Conservation (phyloP, 108 stramenopile genomes). For the Seminavis robusta region DNA sequence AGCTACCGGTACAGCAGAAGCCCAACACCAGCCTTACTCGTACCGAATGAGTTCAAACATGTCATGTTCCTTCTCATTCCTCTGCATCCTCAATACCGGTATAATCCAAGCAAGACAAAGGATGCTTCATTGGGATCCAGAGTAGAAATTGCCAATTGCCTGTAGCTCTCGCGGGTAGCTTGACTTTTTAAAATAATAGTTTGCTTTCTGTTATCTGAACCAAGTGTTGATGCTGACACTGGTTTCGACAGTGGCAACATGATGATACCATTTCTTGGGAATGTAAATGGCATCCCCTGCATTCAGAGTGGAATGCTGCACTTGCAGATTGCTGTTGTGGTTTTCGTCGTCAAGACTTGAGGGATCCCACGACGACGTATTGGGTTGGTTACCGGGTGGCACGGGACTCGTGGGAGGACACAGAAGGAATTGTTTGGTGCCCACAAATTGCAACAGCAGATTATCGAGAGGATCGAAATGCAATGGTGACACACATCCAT, state of each 20-base stretch:
- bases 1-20: too few species aligned
- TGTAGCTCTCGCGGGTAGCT: too few species aligned
- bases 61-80: too few species aligned
- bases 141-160: too few species aligned
- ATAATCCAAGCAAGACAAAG: too few species aligned
- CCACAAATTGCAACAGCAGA: constrained; percentile 67
- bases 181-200: background rate
- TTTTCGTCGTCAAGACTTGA: constrained; percentile 7
- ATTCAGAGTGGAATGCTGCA: constrained; percentile 39
- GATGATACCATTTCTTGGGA: constrained; percentile 79
- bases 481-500: constrained; percentile 59
- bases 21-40: too few species aligned
- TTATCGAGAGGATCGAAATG: constrained; percentile 86
- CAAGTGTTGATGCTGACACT: constrained; percentile 69
- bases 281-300: constrained; percentile 74
- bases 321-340: constrained; percentile 26
- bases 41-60: too few species aligned
- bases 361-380: too few species aligned
- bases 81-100: too few species aligned
- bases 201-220: constrained; percentile 56
- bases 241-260: constrained; percentile 56
- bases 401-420: constrained; percentile 64
- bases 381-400: too few species aligned
- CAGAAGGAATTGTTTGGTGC: constrained; percentile 57
- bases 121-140: too few species aligned